Conservation (phyloP, 1,139 yeast genomes). For the Pichia cactophila region DNA sequence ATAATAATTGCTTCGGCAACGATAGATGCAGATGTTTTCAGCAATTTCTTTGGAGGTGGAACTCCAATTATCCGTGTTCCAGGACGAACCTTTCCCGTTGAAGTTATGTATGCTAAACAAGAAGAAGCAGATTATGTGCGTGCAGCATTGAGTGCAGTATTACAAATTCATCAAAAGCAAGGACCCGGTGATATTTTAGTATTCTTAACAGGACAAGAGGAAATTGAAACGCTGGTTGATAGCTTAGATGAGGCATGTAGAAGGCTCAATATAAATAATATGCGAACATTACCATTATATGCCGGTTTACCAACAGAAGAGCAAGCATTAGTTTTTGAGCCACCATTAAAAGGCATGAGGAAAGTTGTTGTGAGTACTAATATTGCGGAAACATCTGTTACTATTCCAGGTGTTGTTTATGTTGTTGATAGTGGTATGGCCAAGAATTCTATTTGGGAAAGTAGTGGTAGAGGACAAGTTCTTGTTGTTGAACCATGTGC, state of each 20-base stretch:
- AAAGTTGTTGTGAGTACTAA: constrained; percentile 93
- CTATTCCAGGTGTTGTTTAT: constrained; percentile 83
- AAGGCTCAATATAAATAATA: not conserved
- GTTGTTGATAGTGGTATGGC: constrained; percentile 94
- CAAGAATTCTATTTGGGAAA: constrained; percentile 72
- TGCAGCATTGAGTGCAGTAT: constrained; percentile 78
- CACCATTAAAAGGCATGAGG: constrained; percentile 70
- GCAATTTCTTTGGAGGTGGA: constrained; percentile 57
- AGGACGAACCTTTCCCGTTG: constrained; percentile 86
- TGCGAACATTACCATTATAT: constrained; percentile 62
- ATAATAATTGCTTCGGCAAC: constrained; percentile 89
- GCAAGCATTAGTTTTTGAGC: constrained; percentile 78
- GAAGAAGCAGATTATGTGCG: constrained; percentile 88
- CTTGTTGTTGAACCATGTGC: constrained; percentile 83
- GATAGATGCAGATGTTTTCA: constrained; percentile 79
- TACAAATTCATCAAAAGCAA: constrained; percentile 69
- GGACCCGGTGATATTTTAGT: constrained; percentile 82
- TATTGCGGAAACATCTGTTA: constrained; percentile 93
- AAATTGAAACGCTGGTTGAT: constrained; percentile 77
- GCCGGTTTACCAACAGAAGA: constrained; percentile 83
- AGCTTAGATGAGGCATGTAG: not conserved
- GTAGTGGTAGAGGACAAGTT: constrained; percentile 72
- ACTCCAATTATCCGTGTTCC: constrained; percentile 88
- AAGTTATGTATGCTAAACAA: constrained; percentile 72
- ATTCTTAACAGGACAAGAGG: constrained; percentile 91